phyloP scores from a whole-genome alignment of 805 yeast species.

The Candida sithepensis region DNA sequence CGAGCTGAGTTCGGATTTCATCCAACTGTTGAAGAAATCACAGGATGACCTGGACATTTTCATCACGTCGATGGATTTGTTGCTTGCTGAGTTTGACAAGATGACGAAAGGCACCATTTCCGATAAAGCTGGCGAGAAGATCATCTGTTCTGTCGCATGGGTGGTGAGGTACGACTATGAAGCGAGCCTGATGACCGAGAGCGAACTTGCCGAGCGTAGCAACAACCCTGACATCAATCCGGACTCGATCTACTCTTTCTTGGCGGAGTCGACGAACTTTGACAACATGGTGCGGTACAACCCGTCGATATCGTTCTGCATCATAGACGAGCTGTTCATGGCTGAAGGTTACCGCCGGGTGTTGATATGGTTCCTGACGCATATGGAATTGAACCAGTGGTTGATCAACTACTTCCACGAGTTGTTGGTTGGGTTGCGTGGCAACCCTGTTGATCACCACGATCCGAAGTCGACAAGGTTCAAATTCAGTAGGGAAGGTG shows the following conservation, averaged over 20 bases:
- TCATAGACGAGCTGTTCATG: slow-evolving; percentile 72
- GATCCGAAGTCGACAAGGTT: slow-evolving; percentile 19
- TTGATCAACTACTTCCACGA: slow-evolving; percentile 63
- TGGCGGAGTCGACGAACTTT: slow-evolving; percentile 43
- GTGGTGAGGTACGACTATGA: slow-evolving; percentile 37
- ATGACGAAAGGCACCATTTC: slow-evolving; percentile 28
- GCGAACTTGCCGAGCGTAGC: slow-evolving; percentile 11
- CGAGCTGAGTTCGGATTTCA: slow-evolving; percentile 28
- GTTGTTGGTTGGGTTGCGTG: slow-evolving; percentile 54
- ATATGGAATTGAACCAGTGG: slow-evolving; percentile 50
- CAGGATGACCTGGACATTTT: slow-evolving; percentile 20
- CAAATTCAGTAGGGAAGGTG: slow-evolving; percentile 56
- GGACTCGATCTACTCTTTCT: slow-evolving; percentile 46
- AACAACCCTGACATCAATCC: slow-evolving; percentile 38
- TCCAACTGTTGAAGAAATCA: slow-evolving; percentile 20
- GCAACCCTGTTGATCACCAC: slow-evolving; percentile 25
- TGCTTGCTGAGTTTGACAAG: slow-evolving; percentile 21
- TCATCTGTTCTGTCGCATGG: slow-evolving; percentile 49
- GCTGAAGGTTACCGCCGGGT: slow-evolving; percentile 59
- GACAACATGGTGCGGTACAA: slow-evolving; percentile 48
- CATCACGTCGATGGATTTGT: slow-evolving; percentile 25
- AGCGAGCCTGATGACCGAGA: slow-evolving; percentile 19
- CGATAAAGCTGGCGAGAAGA: slow-evolving; percentile 34
- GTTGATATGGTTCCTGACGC: slow-evolving; percentile 66
- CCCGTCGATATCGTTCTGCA: slow-evolving; percentile 47